phyloP scores from a whole-genome alignment of 176 grass and related monocot genomes.

The Carex cristatella region DNA sequence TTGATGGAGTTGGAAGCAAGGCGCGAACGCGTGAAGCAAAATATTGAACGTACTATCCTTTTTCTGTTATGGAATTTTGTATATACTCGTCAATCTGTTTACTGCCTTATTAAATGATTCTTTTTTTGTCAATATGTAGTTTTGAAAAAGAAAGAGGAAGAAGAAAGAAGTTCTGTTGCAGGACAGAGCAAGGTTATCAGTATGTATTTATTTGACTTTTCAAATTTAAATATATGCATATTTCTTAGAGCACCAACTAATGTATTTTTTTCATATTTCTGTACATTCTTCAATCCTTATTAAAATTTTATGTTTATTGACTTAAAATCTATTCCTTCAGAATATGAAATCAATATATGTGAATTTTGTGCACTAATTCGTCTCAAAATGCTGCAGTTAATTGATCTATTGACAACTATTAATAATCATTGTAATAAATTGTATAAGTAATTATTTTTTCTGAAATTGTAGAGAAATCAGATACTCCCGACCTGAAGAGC shows the following conservation, averaged over 20 bases:
- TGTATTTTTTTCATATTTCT: not conserved
- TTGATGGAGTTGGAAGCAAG: slow-evolving; percentile 68
- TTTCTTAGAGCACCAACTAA: not conserved
- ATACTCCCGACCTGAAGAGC: slow-evolving; percentile 34
- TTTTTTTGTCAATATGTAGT: slow-evolving; percentile 18
- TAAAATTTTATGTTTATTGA: not conserved
- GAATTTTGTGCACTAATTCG: not conserved
- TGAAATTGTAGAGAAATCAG: slow-evolving; percentile 31
- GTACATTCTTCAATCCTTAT: not conserved
- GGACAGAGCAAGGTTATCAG: slow-evolving; percentile 29
- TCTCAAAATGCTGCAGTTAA: not conserved
- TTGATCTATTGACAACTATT: not conserved
- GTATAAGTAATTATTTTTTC: not conserved
- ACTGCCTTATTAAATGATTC: not conserved
- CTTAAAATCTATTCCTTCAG: not conserved
- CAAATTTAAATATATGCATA: not conserved
- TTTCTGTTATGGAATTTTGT: not conserved
- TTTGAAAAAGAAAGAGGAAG: slow-evolving; percentile 47
- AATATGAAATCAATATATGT: not conserved
- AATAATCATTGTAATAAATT: not conserved
- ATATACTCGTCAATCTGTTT: not conserved
- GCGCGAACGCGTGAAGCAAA: slow-evolving; percentile 62
- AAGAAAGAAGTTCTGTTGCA: slow-evolving; percentile 33
- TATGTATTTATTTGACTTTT: slow-evolving; percentile 15
- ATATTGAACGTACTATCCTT: slow-evolving; percentile 53